Percentiles rank a stretch among this genome's conserved stretches.
Evolutionary conservation across 2,329 filamentous ascomycete species (phyloP).

Genomic region (Talaromyces sp.): DNA sequence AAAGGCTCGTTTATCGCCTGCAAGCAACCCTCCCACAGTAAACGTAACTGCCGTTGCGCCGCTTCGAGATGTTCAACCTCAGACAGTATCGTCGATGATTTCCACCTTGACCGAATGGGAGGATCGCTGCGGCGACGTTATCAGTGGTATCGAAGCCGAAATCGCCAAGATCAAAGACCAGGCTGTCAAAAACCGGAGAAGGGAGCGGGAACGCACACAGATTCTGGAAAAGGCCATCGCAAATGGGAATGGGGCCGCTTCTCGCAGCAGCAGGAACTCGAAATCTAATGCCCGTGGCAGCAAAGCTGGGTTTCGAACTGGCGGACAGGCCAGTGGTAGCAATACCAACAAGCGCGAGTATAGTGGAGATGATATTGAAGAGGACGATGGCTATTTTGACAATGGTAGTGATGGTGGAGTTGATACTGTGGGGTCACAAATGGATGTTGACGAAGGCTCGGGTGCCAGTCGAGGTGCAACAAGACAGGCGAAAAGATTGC

Average conservation of each 20-base stretch:
- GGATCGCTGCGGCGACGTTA: slow-evolving; percentile 67
- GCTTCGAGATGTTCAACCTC: slow-evolving; percentile 77
- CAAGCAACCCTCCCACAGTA: slow-evolving; percentile 70
- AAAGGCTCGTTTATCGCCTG: slow-evolving; percentile 78
- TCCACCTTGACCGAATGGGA: slow-evolving; percentile 69
- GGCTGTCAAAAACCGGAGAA: slow-evolving; percentile 52
- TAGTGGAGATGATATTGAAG: slow-evolving; percentile 30
- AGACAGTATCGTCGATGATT: slow-evolving; percentile 65
- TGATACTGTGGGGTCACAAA: slow-evolving; percentile 23
- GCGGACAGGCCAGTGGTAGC: slow-evolving; percentile 1
- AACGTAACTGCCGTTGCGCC: slow-evolving; percentile 76
- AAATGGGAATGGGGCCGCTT: slow-evolving; percentile 22
- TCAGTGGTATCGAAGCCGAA: slow-evolving; percentile 70
- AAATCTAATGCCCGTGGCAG: slow-evolving; percentile 10
- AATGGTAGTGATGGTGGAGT: slow-evolving; percentile 24
- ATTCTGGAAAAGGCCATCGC: slow-evolving; percentile 49
- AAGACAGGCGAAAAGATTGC: slow-evolving; percentile 32
- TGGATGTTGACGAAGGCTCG: slow-evolving; percentile 37
- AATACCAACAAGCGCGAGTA: slow-evolving; percentile 38
- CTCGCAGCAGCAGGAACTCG: background rate
- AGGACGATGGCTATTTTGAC: slow-evolving; percentile 35
- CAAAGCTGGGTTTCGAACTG: slow-evolving; percentile 8
- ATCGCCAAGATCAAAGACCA: slow-evolving; percentile 61
- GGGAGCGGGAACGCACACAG: slow-evolving; percentile 46
- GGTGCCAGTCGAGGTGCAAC: slow-evolving; percentile 19